Conservation (phyloP, 2,329 filamentous ascomycete genomes). For the Alternaria incomplexa region DNA sequence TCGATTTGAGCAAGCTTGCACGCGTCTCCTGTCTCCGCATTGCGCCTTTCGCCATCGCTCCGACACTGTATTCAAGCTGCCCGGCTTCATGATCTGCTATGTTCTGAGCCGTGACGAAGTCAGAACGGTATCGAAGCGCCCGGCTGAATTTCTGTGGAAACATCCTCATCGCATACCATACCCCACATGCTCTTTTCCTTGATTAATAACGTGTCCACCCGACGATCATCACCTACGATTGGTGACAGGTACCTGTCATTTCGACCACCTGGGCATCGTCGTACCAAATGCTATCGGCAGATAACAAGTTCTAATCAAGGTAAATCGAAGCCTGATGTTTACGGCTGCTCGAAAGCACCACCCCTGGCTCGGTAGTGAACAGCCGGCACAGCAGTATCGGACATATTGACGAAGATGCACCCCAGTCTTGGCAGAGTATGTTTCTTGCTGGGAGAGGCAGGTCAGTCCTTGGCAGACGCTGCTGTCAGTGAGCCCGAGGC, state of each 20-base stretch:
- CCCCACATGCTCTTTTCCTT: not conserved
- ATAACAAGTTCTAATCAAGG: not conserved
- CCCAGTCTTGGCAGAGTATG: slow-evolving; percentile 1
- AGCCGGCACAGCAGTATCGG: not conserved
- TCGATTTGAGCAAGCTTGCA: not conserved
- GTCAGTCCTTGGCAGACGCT: not conserved
- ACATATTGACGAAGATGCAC: not conserved
- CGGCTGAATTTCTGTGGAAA: not conserved
- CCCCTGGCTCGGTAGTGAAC: not conserved
- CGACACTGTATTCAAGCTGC: not conserved
- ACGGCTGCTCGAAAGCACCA: not conserved
- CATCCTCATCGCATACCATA: not conserved
- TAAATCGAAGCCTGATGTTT: not conserved
- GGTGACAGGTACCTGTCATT: not conserved
- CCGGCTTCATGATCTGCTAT: not conserved
- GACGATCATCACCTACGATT: not conserved
- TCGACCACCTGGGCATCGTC: not conserved
- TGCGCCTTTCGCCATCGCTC: not conserved
- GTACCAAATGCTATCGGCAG: not conserved
- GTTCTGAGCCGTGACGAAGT: not conserved
- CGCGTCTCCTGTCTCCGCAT: not conserved
- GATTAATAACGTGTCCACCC: not conserved
- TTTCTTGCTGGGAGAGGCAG: not conserved
- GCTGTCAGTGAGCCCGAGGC: not conserved
- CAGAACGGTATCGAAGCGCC: not conserved